phyloP scores from a whole-genome alignment of 2,329 filamentous ascomycete genomes.

The Aspergillus sp. region DNA sequence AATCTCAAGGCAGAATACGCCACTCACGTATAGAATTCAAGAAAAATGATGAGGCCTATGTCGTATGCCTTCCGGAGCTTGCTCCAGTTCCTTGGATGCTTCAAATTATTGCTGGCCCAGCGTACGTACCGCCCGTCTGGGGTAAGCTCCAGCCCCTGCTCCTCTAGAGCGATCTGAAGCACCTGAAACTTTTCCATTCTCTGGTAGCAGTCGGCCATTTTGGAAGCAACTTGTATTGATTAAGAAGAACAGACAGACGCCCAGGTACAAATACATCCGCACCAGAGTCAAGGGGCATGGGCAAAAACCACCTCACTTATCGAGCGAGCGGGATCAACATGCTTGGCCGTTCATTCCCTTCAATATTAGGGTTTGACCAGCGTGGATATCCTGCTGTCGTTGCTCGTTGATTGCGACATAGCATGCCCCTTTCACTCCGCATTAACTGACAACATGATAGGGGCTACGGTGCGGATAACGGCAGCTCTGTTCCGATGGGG shows the following conservation, averaged over 20 bases:
- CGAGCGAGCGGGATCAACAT: constrained; percentile 9
- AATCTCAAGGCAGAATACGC: not conserved
- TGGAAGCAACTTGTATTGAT: not conserved
- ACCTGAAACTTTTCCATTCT: constrained; percentile 7
- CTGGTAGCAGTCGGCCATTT: constrained; percentile 10
- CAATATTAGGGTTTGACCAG: not conserved
- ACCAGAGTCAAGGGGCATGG: constrained; percentile 5
- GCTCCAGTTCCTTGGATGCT: constrained; percentile 25
- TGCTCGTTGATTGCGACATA: not conserved
- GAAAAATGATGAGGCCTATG: constrained; percentile 21
- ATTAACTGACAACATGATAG: not conserved
- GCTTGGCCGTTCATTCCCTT: constrained; percentile 6
- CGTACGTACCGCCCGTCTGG: constrained; percentile 15
- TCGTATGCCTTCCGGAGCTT: constrained; percentile 22
- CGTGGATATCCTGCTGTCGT: not conserved
- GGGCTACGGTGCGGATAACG: not conserved
- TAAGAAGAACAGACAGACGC: not conserved
- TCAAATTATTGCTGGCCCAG: constrained; percentile 17
- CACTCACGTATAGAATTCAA: constrained; percentile 26
- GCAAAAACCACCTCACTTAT: constrained; percentile 7
- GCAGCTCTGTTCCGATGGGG: not conserved
- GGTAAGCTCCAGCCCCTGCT: constrained; percentile 17
- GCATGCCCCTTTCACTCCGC: not conserved
- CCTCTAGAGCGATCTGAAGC: constrained; percentile 1
- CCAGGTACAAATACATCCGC: constrained; percentile 8